A percentile compares a stretch with the other conserved stretches of the same genome.
phyloP scores from a whole-genome alignment of 257 asterid genomes.

The Nicotiana noctiflora region DNA sequence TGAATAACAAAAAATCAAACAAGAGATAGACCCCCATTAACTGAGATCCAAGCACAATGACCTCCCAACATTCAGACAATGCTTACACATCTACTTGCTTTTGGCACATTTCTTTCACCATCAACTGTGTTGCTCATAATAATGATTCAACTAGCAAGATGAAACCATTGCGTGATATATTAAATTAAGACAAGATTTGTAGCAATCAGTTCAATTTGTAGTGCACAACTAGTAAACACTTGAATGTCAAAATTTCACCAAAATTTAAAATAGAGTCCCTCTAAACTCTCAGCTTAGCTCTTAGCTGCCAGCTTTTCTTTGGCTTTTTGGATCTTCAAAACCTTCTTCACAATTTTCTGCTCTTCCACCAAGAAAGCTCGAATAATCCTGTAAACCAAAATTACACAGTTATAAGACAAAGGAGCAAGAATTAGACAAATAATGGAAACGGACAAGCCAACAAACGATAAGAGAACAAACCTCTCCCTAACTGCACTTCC shows the following conservation, averaged over 20 bases:
- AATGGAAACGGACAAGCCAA: neutral
- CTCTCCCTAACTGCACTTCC: slow-evolving; percentile 37
- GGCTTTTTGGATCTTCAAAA: slow-evolving; percentile 37
- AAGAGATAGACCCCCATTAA: neutral
- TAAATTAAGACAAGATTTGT: neutral
- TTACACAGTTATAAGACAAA: neutral
- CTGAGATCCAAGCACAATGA: neutral
- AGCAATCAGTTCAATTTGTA: neutral
- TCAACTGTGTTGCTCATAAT: neutral
- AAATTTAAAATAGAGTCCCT: neutral
- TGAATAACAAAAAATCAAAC: neutral
- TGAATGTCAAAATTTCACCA: slow-evolving; percentile 8
- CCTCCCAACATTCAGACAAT: neutral
- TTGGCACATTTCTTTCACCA: neutral
- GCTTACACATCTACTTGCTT: neutral
- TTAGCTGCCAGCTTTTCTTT: slow-evolving; percentile 26
- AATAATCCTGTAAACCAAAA: slow-evolving; percentile 22
- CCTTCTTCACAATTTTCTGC: slow-evolving; percentile 37
- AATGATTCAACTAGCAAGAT: neutral
- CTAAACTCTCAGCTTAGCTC: slow-evolving; percentile 14
- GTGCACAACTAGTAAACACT: slow-evolving; percentile 2
- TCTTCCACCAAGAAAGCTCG: slow-evolving; percentile 46
- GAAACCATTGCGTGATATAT: neutral
- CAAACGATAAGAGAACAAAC: slow-evolving; percentile 1
- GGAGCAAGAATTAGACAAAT: neutral